Evolutionary conservation across 2,329 filamentous ascomycete genomes (phyloP).

Genomic region (Fusarium paranaense): DNA sequence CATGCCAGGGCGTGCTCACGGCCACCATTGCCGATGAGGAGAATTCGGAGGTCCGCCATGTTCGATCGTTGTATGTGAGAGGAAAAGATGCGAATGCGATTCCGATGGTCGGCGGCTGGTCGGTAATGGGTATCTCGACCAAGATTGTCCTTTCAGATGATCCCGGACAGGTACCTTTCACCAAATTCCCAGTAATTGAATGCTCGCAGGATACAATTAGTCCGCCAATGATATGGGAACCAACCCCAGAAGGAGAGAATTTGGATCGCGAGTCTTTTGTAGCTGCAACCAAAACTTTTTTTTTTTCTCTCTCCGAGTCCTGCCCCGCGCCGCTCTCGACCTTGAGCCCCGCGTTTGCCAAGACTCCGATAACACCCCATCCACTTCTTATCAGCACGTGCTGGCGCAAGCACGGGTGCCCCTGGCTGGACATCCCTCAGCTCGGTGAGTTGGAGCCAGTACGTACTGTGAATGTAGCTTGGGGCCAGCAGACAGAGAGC

Average conservation of each 20-base stretch:
- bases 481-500: neutral
- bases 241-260: constrained; percentile 14
- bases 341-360: constrained; percentile 23
- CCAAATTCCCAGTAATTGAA: neutral
- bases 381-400: constrained; percentile 33
- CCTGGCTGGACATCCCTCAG: neutral
- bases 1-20: constrained; percentile 95
- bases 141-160: constrained; percentile 11
- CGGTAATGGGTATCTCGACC: constrained; percentile 9
- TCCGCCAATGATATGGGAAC: constrained; percentile 31
- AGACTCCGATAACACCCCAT: constrained; percentile 10
- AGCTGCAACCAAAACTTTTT: neutral
- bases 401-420: neutral
- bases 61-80: constrained; percentile 16
- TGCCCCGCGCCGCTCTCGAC: constrained; percentile 20
- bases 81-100: constrained; percentile 26
- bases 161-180: constrained; percentile 2
- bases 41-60: constrained; percentile 69
- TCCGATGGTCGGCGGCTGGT: constrained; percentile 31
- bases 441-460: constrained; percentile 12
- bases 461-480: neutral
- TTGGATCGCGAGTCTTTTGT: neutral
- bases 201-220: constrained; percentile 25
- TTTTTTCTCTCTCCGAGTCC: constrained; percentile 11
- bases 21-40: constrained; percentile 93